phyloP scores from a whole-genome alignment of 2,329 filamentous ascomycete genomes.

The Pseudogymnoascus sp. region DNA sequence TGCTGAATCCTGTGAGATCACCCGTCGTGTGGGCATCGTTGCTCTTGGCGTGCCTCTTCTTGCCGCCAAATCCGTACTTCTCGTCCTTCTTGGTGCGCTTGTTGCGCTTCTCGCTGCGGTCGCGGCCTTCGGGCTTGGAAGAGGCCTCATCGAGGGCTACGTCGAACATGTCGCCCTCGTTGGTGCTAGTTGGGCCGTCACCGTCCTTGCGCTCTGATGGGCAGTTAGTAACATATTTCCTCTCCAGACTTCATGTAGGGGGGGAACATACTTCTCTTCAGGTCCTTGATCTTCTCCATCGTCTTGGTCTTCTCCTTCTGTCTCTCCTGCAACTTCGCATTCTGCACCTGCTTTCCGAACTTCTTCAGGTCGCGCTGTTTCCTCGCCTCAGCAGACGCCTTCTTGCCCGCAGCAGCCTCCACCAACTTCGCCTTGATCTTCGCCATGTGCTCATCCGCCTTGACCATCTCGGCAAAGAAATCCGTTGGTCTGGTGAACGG shows the following conservation, averaged over 20 bases:
- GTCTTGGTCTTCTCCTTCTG: constrained; percentile 88
- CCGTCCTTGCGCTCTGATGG: constrained; percentile 72
- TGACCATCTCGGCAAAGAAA: constrained; percentile 99
- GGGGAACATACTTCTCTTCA: constrained; percentile 83
- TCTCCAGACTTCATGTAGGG: neutral
- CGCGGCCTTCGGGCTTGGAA: constrained; percentile 34
- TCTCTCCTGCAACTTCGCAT: constrained; percentile 90
- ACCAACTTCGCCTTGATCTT: constrained; percentile 90
- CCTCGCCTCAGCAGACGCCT: constrained; percentile 82
- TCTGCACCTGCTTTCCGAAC: constrained; percentile 96
- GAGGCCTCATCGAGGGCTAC: constrained; percentile 61
- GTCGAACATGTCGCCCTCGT: constrained; percentile 85
- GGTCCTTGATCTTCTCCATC: constrained; percentile 84
- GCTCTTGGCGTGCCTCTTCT: constrained; percentile 87
- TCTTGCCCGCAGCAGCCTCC: constrained; percentile 86
- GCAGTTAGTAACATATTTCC: constrained; percentile 20
- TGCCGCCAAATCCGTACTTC: constrained; percentile 92
- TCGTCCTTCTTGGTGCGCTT: constrained; percentile 93
- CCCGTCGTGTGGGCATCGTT: constrained; percentile 76
- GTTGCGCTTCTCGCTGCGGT: constrained; percentile 40
- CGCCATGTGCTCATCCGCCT: constrained; percentile 96
- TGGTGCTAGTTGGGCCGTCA: constrained; percentile 47
- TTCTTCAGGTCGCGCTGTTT: constrained; percentile 95
- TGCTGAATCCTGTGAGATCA: constrained; percentile 73
- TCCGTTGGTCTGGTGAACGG: constrained; percentile 84